Conservation (phyloP, 1,284 basidiomycete species). For the Ganoderma lucidum region DNA sequence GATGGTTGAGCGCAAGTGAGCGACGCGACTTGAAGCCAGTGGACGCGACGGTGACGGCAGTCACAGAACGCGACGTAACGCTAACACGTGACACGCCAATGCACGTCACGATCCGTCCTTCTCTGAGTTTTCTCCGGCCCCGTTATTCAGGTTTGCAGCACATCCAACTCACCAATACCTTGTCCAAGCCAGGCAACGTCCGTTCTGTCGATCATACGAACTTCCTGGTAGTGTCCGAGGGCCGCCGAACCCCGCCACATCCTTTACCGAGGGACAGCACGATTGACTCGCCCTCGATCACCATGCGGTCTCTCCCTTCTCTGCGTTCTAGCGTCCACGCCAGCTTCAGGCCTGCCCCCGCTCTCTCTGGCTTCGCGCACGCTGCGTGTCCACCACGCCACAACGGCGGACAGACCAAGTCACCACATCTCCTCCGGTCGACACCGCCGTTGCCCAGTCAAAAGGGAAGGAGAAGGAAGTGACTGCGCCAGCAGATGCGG, state of each 20-base stretch:
- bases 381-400: constrained; percentile 21
- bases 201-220: neutral
- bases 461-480: constrained; percentile 29
- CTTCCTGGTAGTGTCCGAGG: neutral
- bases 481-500: constrained; percentile 9
- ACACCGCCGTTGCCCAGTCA: constrained; percentile 8
- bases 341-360: neutral
- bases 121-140: neutral
- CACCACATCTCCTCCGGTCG: constrained; percentile 8
- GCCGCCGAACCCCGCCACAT: neutral
- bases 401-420: constrained; percentile 15
- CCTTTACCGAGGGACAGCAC: neutral
- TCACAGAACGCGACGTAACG: neutral
- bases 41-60: neutral
- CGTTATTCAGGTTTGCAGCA: neutral
- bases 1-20: neutral
- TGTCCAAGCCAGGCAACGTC: neutral
- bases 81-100: neutral
- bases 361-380: neutral
- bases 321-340: constrained; percentile 2
- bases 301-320: constrained; percentile 8
- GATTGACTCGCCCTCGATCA: constrained; percentile 2
- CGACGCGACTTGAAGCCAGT: neutral
- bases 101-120: neutral
- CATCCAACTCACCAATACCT: neutral